A percentile compares a stretch with the other conserved stretches of the same genome.
Evolutionary conservation across 2,329 filamentous ascomycete species (phyloP).

Genomic region (Colletotrichum sp.): DNA sequence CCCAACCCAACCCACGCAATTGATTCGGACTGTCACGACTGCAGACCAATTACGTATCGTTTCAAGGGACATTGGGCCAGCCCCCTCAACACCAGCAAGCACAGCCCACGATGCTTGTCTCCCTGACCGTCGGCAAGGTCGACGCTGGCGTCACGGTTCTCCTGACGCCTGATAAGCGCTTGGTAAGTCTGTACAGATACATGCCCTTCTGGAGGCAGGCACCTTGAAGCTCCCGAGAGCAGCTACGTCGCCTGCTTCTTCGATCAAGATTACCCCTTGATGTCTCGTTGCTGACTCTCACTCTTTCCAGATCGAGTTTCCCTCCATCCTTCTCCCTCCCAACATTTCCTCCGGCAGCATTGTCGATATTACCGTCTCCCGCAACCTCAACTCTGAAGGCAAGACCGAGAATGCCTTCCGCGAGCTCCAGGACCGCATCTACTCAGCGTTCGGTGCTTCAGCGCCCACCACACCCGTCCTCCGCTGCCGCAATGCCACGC

Average conservation of each 20-base stretch:
- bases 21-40: background rate
- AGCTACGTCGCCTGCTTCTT: background rate
- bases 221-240: background rate
- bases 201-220: background rate
- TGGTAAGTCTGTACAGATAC: conserved; percentile 65
- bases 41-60: background rate
- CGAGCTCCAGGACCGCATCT: conserved; percentile 87
- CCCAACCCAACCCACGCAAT: background rate
- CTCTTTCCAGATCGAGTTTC: conserved; percentile 85
- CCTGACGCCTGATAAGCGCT: conserved; percentile 92
- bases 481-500: conserved; percentile 94
- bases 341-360: conserved; percentile 97
- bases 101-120: conserved; percentile 79
- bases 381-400: conserved; percentile 81
- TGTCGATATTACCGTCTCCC: conserved; percentile 94
- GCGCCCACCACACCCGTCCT: conserved; percentile 80
- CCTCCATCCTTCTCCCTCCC: conserved; percentile 92
- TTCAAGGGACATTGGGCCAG: background rate
- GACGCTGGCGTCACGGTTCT: conserved; percentile 98
- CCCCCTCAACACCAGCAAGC: background rate
- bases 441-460: conserved; percentile 81
- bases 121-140: conserved; percentile 97
- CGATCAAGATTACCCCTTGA: conserved; percentile 15
- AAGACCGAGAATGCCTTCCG: conserved; percentile 79
- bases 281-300: conserved; percentile 23